A percentile compares a stretch with the other conserved stretches of the same genome.
Evolutionary conservation across 345 rosid genomes (phyloP).

Genomic region (Viola odorata): DNA sequence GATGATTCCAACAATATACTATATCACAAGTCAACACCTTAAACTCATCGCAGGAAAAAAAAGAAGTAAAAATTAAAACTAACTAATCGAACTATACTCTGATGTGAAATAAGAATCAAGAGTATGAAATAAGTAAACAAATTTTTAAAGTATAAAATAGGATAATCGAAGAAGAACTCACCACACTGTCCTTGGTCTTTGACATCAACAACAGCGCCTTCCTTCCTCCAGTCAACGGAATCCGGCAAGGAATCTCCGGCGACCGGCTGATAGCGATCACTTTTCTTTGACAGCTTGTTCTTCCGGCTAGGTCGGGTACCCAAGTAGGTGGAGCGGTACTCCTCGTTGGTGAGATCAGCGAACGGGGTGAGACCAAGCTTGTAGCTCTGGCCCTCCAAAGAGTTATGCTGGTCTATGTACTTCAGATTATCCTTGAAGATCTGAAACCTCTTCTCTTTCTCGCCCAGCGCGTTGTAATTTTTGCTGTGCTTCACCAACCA

Average conservation of each 20-base stretch:
- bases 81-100: too few species aligned
- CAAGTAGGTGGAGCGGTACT: conserved; percentile 66
- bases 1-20: too few species aligned
- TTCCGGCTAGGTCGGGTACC: conserved; percentile 43
- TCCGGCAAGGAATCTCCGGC: conserved; percentile 66
- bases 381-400: conserved; percentile 42
- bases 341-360: conserved; percentile 87
- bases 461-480: conserved; percentile 51
- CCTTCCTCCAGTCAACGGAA: conserved; percentile 69
- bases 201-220: conserved; percentile 72
- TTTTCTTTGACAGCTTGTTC: conserved; percentile 38
- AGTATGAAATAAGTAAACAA: too few species aligned
- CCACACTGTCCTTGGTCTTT: conserved; percentile 89
- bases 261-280: conserved; percentile 47
- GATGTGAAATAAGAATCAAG: too few species aligned
- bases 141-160: background rate
- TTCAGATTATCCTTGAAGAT: conserved; percentile 79
- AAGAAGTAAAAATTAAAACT: too few species aligned
- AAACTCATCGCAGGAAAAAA: too few species aligned
- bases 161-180: conserved; percentile 20
- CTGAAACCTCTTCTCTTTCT: conserved; percentile 65
- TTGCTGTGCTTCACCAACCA: conserved; percentile 76
- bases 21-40: too few species aligned
- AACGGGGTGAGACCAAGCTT: conserved; percentile 74
- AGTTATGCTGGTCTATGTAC: conserved; percentile 76